Percentiles rank a stretch among this genome's conserved stretches.
phyloP scores from a whole-genome alignment of 176 grass and related monocot species.

The Oryza brachyantha region DNA sequence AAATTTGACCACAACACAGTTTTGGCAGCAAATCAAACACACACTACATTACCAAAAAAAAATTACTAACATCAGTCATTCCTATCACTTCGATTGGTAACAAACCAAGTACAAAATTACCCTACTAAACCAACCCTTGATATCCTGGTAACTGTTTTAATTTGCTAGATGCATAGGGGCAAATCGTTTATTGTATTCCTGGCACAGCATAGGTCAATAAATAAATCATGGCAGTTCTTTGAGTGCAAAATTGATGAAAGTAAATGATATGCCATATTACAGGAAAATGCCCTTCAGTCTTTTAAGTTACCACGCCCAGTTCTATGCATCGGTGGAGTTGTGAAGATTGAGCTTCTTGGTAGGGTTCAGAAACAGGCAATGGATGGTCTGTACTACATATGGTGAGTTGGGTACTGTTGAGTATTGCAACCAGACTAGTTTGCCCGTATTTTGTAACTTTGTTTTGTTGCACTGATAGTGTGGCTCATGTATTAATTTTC shows the following conservation, averaged over 20 bases:
- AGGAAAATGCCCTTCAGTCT: conserved; percentile 69
- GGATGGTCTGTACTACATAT: conserved; percentile 72
- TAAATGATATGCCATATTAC: conserved; percentile 17
- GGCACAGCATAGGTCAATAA: not conserved
- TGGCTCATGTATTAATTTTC: not conserved
- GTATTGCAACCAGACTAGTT: too few species aligned
- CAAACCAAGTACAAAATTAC: not conserved
- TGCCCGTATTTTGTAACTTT: not conserved
- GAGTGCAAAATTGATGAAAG: not conserved
- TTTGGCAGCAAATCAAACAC: too few species aligned
- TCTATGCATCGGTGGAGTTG: conserved; percentile 78
- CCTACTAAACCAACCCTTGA: not conserved
- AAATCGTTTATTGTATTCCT: not conserved
- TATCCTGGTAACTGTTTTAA: not conserved
- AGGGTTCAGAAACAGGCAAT: conserved; percentile 64
- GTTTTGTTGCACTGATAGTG: not conserved
- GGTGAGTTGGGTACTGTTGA: conserved; percentile 39
- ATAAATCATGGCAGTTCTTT: not conserved
- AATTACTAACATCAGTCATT: too few species aligned
- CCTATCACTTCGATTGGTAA: not conserved
- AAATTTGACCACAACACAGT: too few species aligned
- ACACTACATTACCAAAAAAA: too few species aligned
- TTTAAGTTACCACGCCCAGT: conserved; percentile 58
- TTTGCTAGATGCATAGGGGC: not conserved
- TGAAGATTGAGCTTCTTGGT: conserved; percentile 70